These are phyloP conservation scores for Candida sakaeoensis DNA, from an alignment of 805 yeast genomes.

Conservation along the genomic window DNA sequence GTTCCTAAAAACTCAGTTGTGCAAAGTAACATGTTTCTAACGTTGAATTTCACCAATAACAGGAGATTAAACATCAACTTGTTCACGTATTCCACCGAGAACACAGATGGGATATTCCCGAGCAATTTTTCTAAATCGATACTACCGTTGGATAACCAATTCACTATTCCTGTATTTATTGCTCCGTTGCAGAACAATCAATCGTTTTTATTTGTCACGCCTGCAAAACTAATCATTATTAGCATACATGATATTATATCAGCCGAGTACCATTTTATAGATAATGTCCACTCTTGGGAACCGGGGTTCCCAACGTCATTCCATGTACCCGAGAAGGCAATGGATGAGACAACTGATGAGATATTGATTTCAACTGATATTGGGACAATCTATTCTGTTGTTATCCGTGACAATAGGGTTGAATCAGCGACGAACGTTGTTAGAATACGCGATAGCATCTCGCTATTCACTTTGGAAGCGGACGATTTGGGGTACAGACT, in stretches of 20 bases:
- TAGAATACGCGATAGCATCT: slow-evolving; percentile 32
- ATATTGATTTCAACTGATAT: slow-evolving; percentile 31
- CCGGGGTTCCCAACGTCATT: slow-evolving; percentile 38
- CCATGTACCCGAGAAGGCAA: slow-evolving; percentile 22
- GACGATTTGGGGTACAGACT: slow-evolving; percentile 18
- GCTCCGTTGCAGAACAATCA: slow-evolving; percentile 34
- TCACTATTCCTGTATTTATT: slow-evolving; percentile 41
- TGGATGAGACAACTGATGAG: slow-evolving; percentile 18
- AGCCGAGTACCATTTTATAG: slow-evolving; percentile 39
- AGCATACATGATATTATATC: slow-evolving; percentile 45
- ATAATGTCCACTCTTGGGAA: slow-evolving; percentile 15
- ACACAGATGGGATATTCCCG: slow-evolving; percentile 15
- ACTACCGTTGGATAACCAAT: slow-evolving; percentile 37
- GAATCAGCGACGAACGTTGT: slow-evolving; percentile 25
- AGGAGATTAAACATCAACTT: slow-evolving; percentile 35
- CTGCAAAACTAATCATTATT: slow-evolving; percentile 29
- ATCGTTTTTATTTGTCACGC: slow-evolving; percentile 37
- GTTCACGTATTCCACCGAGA: slow-evolving; percentile 40
- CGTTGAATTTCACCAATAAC: slow-evolving; percentile 32
- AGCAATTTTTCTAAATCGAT: slow-evolving; percentile 29
- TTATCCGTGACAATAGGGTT: slow-evolving; percentile 17
- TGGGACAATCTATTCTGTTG: slow-evolving; percentile 31
- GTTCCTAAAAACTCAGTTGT: slow-evolving; percentile 26
- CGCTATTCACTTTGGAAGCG: slow-evolving; percentile 29
- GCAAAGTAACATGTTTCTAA: slow-evolving; percentile 23